A percentile compares a stretch with the other conserved stretches of the same genome.
Conservation (phyloP, 2,329 filamentous ascomycete genomes). For the Colletotrichum sp. region DNA sequence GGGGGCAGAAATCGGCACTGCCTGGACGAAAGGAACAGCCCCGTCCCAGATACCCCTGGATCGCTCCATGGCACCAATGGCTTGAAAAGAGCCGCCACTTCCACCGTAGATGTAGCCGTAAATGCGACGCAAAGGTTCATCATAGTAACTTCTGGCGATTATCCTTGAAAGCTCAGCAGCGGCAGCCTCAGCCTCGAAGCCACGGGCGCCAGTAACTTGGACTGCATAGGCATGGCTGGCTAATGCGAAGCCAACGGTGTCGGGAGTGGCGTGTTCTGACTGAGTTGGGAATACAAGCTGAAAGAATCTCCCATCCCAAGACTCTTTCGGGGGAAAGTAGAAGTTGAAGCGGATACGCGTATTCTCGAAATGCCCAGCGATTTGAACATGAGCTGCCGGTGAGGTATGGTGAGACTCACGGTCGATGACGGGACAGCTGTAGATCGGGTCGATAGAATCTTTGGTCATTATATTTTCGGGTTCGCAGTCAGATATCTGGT, state of each 20-base stretch:
- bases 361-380: slow-evolving; percentile 23
- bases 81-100: slow-evolving; percentile 26
- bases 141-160: slow-evolving; percentile 22
- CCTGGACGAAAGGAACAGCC: slow-evolving; percentile 24
- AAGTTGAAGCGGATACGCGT: slow-evolving; percentile 26
- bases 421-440: slow-evolving; percentile 16
- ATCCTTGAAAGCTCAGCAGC: slow-evolving; percentile 23
- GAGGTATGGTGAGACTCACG: not conserved
- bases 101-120: slow-evolving; percentile 27
- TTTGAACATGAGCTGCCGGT: slow-evolving; percentile 17
- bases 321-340: slow-evolving; percentile 23
- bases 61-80: slow-evolving; percentile 25
- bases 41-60: slow-evolving; percentile 27
- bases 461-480: slow-evolving; percentile 33
- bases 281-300: slow-evolving; percentile 24
- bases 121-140: not conserved
- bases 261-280: slow-evolving; percentile 14
- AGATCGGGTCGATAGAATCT: slow-evolving; percentile 14
- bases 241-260: slow-evolving; percentile 17
- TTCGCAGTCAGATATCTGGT: accelerated
- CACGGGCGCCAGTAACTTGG: slow-evolving; percentile 16
- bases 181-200: slow-evolving; percentile 27
- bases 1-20: slow-evolving; percentile 23
- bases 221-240: slow-evolving; percentile 25
- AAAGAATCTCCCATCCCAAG: slow-evolving; percentile 25